Base-by-base conservation (phyloP, 179 eudicot genomes). In the Carnegiea gigantea region DNA sequence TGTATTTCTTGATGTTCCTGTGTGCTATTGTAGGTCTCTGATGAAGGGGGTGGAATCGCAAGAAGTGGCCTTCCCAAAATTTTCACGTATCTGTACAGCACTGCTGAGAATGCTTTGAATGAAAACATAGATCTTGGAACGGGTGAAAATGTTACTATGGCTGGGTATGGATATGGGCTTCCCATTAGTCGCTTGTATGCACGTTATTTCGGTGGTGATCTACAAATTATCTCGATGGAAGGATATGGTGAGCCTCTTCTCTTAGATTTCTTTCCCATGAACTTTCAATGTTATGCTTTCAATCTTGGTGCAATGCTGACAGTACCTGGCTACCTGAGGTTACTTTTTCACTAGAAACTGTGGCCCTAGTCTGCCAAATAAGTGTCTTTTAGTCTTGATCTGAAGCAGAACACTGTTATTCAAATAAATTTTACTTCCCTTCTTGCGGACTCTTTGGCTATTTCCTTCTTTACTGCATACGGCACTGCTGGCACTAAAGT, bases 21-120 rank as follows among this genome's bases (percentile, higher is more conserved):
- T 21, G 18, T 78, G 84, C 36, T 30, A 73, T 73, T 64, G 48
- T 80, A 96, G 99, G 92, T 96, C 64, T 97, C 98, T 20, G 98
- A 93, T 88, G 97, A 97, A 92, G 99, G 99, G 20, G 98, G 99
- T 81, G 99, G 98, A 24, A 91, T 97, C 77, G 84, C 97, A 82
- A 89, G 99, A 91, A 95, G 98, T 77, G 98, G 97, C 80, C 94
- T 97, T 30, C 92, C 98, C 15, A 88, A 79, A 81, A 92, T 95
- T 49, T 97, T 97, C 83, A 97, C 98, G 0, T 95, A 97, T 83
- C 95, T 97, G 17, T 95, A 97, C 83, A 97, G 99, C 85, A 95
- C 99, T 43, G 98, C 98, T 64, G 89, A 79, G 76, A 89, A 91
- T 77, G 97, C 94, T 12, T 88, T 92, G 75, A 91, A 82, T 65